Base-by-base conservation (phyloP, 108 stramenopile species). In the Seminavis robusta region DNA sequence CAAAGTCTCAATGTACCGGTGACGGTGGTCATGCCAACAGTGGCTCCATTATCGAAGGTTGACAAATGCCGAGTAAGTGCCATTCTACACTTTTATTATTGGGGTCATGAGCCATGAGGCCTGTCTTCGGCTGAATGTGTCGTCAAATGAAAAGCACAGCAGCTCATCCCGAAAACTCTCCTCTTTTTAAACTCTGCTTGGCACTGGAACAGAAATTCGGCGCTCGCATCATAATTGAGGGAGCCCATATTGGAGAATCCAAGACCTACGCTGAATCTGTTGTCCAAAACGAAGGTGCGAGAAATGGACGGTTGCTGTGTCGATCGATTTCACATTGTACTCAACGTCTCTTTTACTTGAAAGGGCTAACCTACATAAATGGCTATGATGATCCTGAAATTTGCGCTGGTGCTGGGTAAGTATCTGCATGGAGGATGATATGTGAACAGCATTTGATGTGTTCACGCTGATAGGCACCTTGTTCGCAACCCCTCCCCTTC, bases 351-450 rank as follows among this genome's bases (percentile, higher is more conserved):
- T n/a, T n/a, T n/a, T n/a, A n/a, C n/a, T n/a, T n/a, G n/a, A n/a
- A n/a, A n/a, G 76, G 73, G 1, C 57, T 88, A 33, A 66, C 65
- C 15, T 98, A 98, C 63, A 61, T 98, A 11, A 98, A 98, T 61
- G 97, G 97, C 0, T 98, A 98, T 67, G 96, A 98, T 74, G 94
- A 98, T 69, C 90, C 90, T n/a, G 71, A 92, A 32, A 95, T 98
- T 68, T 67, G 95, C 19, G 97, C 97, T 2, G 97, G 97, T 20
- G 97, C 97, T 2, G 97, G 97, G n/a, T n/a, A n/a, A n/a, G n/a
- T n/a, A n/a, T n/a, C n/a, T n/a, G n/a, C n/a, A n/a, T n/a, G n/a
- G n/a, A n/a, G n/a, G n/a, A n/a, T n/a, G n/a, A n/a, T n/a, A n/a
- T n/a, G n/a, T n/a, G n/a, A n/a, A n/a, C n/a, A n/a, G n/a, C n/a